Percentiles rank a stretch among this genome's conserved stretches.
Conservation (phyloP, 2,329 filamentous ascomycete genomes). For the Hymenoscyphus infarciens region DNA sequence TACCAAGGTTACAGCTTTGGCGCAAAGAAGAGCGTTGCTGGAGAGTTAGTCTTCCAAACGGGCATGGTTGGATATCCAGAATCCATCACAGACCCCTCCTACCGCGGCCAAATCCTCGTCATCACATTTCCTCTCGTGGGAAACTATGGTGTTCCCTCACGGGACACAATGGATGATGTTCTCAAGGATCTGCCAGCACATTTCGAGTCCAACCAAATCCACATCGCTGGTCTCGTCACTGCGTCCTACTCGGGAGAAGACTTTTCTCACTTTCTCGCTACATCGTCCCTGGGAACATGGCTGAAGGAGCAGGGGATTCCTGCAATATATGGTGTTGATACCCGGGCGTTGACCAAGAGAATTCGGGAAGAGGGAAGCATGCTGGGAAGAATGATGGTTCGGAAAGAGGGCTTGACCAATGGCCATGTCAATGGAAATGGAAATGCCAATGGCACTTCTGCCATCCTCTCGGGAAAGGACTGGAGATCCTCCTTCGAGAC, state of each 20-base stretch:
- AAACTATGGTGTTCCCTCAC: constrained; percentile 94
- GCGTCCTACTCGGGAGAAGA: constrained; percentile 92
- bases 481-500: constrained; percentile 64
- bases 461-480: constrained; percentile 39
- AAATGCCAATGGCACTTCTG: constrained; percentile 39
- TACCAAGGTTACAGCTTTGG: constrained; percentile 97
- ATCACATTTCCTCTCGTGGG: constrained; percentile 93
- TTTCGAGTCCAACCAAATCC: constrained; percentile 90
- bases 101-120: constrained; percentile 90
- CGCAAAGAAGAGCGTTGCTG: constrained; percentile 87
- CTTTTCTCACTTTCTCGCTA: constrained; percentile 89
- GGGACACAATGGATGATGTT: constrained; percentile 79
- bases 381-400: constrained; percentile 83
- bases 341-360: constrained; percentile 86
- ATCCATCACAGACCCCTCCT: constrained; percentile 83
- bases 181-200: constrained; percentile 83
- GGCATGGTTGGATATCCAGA: constrained; percentile 99
- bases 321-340: constrained; percentile 94
- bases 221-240: constrained; percentile 86
- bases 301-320: constrained; percentile 93
- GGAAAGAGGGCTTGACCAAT: constrained; percentile 52
- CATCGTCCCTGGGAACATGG: constrained; percentile 89
- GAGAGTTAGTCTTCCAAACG: constrained; percentile 98
- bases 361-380: constrained; percentile 94
- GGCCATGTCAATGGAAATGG: constrained; percentile 41